Percentiles rank a stretch among this genome's conserved stretches.
Evolutionary conservation across 1,284 basidiomycete genomes (phyloP).

Genomic region (Ceratobasidium sp.): DNA sequence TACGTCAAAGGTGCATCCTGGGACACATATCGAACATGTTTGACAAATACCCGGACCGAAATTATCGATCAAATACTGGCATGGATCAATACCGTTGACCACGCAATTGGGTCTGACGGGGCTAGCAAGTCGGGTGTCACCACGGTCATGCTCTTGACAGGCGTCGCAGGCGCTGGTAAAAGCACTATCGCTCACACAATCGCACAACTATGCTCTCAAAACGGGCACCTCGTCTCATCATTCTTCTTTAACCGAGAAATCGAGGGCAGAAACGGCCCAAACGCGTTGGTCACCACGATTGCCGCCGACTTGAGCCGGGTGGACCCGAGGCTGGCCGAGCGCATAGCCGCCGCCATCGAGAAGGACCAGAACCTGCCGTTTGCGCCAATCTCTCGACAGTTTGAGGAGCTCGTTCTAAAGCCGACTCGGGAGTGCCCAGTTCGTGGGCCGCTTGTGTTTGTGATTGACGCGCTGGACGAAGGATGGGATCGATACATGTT

Average conservation of each 20-base stretch:
- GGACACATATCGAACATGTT: constrained; percentile 5
- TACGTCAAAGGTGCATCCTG: constrained; percentile 16
- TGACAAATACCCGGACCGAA: not conserved
- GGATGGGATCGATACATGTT: not conserved
- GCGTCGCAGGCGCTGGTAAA: constrained; percentile 52
- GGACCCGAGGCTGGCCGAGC: not conserved
- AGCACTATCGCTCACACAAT: constrained; percentile 52
- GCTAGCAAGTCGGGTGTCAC: not conserved
- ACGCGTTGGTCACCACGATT: not conserved
- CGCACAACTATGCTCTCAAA: constrained; percentile 47
- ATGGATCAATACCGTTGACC: not conserved
- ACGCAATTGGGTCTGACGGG: not conserved
- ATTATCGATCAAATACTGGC: not conserved
- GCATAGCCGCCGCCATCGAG: not conserved
- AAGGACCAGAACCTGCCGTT: not conserved
- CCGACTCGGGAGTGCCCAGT: not conserved
- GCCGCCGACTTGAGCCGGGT: not conserved
- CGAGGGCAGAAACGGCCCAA: constrained; percentile 2
- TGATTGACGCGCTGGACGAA: constrained; percentile 26
- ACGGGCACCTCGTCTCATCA: constrained; percentile 47
- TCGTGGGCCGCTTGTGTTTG: not conserved
- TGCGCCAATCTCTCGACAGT: constrained; percentile 10
- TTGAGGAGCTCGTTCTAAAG: not conserved
- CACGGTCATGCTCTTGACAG: constrained; percentile 47
- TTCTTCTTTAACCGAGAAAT: constrained; percentile 24